These are phyloP conservation scores for Pythium apleroticum DNA, from an alignment of 352 stramenopile genomes.

Conservation along the genomic window DNA sequence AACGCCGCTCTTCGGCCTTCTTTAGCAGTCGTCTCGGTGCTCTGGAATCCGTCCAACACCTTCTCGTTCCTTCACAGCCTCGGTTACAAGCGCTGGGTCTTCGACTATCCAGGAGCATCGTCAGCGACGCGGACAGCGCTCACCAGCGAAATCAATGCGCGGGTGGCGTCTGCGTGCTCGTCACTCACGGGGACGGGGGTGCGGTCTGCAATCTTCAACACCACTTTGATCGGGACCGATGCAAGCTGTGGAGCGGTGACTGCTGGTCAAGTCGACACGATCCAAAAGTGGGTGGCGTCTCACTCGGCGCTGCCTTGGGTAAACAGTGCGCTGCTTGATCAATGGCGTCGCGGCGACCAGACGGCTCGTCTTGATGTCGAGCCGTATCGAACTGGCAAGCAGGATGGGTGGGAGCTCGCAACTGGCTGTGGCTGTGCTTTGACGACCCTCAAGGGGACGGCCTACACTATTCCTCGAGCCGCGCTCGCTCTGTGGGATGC, in stretches of 20 bases:
- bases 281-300: conserved; percentile 42
- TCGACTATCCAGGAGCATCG: conserved; percentile 17
- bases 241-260: conserved; percentile 36
- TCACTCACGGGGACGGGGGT: conserved; percentile 31
- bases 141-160: conserved; percentile 37
- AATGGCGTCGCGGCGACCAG: conserved; percentile 59
- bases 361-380: conserved; percentile 46
- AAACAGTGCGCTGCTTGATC: conserved; percentile 46
- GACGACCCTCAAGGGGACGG: conserved; percentile 33
- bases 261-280: conserved; percentile 28
- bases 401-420: conserved; percentile 54
- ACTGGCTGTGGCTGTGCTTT: conserved; percentile 42
- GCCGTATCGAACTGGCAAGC: conserved; percentile 47
- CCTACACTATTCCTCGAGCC: conserved; percentile 46
- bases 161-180: conserved; percentile 26
- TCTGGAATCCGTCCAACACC: conserved; percentile 43
- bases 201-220: conserved; percentile 56
- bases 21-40: conserved; percentile 32
- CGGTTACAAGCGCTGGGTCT: conserved; percentile 57
- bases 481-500: conserved; percentile 49
- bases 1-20: conserved; percentile 29
- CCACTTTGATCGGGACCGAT: conserved; percentile 28
- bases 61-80: conserved; percentile 47
- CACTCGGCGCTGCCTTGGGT: conserved; percentile 36
- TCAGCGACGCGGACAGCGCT: conserved; percentile 13